Conservation (phyloP, 2,329 filamentous ascomycete genomes). For the Fusarium subglutinans region DNA sequence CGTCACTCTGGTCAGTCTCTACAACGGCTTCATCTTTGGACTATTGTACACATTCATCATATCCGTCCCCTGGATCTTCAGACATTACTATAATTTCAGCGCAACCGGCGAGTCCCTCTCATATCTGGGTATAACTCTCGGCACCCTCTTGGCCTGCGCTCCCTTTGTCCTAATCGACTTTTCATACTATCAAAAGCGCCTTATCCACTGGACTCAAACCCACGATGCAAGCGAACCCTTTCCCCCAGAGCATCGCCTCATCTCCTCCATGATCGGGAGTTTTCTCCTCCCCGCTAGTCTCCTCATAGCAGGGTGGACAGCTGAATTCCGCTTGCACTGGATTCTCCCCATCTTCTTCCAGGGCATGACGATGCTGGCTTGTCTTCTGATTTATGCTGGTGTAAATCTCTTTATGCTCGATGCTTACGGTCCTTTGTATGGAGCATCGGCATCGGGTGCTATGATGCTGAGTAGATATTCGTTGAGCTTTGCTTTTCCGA, state of each 20-base stretch:
- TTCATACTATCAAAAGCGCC: conserved; percentile 21
- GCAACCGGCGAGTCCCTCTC: conserved; percentile 9
- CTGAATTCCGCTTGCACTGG: conserved; percentile 9
- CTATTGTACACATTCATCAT: conserved; percentile 26
- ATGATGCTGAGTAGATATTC: conserved; percentile 30
- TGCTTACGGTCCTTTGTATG: conserved; percentile 19
- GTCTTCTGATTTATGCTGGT: conserved; percentile 16
- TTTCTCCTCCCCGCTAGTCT: conserved; percentile 14
- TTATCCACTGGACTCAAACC: background rate
- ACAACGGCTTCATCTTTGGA: conserved; percentile 31
- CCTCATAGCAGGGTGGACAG: conserved; percentile 21
- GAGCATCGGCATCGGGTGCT: conserved; percentile 16
- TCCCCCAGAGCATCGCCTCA: conserved; percentile 9
- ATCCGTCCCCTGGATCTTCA: conserved; percentile 26
- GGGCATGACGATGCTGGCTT: conserved; percentile 9
- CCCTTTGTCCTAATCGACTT: conserved; percentile 28
- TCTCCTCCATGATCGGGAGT: conserved; percentile 23
- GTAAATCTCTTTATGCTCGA: conserved; percentile 27
- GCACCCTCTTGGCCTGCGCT: conserved; percentile 3
- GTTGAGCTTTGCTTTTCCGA: conserved; percentile 16
- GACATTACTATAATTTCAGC: conserved; percentile 5
- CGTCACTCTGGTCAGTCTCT: conserved; percentile 20
- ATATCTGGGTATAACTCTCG: conserved; percentile 22
- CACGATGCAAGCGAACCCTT: background rate
- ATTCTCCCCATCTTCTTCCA: conserved; percentile 14